A percentile compares a stretch with the other conserved stretches of the same genome.
Conservation (phyloP, 164 flowering plant species). For the Chimonanthus praecox region DNA sequence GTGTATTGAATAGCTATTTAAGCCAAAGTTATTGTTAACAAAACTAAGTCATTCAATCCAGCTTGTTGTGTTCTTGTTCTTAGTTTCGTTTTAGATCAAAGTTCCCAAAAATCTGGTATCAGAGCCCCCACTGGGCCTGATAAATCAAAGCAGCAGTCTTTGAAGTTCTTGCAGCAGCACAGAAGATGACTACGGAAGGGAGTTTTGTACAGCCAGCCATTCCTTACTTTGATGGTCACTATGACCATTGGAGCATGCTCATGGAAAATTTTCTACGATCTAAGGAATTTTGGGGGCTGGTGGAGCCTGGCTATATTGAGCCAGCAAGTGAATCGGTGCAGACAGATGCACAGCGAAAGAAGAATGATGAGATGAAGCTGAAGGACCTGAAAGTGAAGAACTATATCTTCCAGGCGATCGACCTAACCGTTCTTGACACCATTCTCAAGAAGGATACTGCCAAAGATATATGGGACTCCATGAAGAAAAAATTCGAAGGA, state of each 20-base stretch:
- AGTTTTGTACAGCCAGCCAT: slow-evolving; percentile 7
- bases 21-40: too few relatives aligned
- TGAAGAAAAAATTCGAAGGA: too few relatives aligned
- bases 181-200: slow-evolving; percentile 11
- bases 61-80: slow-evolving; percentile 8
- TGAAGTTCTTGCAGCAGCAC: slow-evolving; percentile 9
- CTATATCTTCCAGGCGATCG: too few relatives aligned
- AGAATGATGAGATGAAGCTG: slow-evolving; percentile 8
- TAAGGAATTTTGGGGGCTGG: slow-evolving; percentile 9
- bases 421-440: too few relatives aligned
- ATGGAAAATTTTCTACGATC: slow-evolving; percentile 6
- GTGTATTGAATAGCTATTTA: too few relatives aligned
- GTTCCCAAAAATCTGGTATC: slow-evolving; percentile 9
- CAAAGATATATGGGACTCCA: too few relatives aligned
- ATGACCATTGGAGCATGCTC: slow-evolving; percentile 3
- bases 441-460: too few relatives aligned
- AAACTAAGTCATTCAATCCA: not conserved
- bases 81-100: slow-evolving; percentile 4
- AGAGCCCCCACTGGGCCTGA: slow-evolving; percentile 10
- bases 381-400: slow-evolving; percentile 6
- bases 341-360: slow-evolving; percentile 10
- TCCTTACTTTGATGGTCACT: slow-evolving; percentile 3
- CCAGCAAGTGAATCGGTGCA: slow-evolving; percentile 6
- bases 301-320: slow-evolving; percentile 10
- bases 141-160: slow-evolving; percentile 10